Conservation (phyloP, 441 rosid species). For the Viola pubescens region DNA sequence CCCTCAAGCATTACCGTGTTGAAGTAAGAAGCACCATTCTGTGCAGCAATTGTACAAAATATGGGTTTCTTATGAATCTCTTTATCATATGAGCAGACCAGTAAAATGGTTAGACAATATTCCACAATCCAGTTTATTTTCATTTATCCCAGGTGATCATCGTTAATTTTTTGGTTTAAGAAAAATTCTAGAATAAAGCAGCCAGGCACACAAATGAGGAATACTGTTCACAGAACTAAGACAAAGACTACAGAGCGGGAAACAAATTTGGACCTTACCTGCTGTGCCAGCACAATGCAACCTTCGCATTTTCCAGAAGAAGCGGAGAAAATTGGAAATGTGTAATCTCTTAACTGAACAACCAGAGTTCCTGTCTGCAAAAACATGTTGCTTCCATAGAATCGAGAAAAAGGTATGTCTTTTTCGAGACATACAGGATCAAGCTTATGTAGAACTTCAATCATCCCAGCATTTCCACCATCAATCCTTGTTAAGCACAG, state of each 20-base stretch:
- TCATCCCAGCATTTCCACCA: constrained; percentile 91
- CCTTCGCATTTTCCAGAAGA: constrained; percentile 91
- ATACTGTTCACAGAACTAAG: background rate
- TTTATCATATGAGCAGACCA: no score
- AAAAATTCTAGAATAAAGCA: background rate
- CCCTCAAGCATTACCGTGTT: no score
- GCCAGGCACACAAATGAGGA: background rate
- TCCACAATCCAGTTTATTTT: no score
- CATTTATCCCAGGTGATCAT: no score
- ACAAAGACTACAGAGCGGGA: constrained; percentile 8
- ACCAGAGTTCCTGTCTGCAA: constrained; percentile 55
- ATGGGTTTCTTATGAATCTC: no score
- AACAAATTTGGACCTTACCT: constrained; percentile 42
- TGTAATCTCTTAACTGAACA: constrained; percentile 73
- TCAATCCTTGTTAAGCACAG: constrained; percentile 66
- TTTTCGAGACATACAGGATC: constrained; percentile 75
- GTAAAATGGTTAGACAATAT: no score
- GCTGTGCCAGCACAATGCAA: constrained; percentile 86
- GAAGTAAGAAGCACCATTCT: no score
- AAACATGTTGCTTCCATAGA: constrained; percentile 75
- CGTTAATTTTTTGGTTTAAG: no score
- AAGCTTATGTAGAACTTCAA: constrained; percentile 76
- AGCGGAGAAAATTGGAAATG: constrained; percentile 79
- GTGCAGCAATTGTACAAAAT: no score
- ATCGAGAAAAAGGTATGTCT: constrained; percentile 90